Base-by-base conservation (phyloP, 2,329 filamentous ascomycete species). In the Paecilomyces sp. region DNA sequence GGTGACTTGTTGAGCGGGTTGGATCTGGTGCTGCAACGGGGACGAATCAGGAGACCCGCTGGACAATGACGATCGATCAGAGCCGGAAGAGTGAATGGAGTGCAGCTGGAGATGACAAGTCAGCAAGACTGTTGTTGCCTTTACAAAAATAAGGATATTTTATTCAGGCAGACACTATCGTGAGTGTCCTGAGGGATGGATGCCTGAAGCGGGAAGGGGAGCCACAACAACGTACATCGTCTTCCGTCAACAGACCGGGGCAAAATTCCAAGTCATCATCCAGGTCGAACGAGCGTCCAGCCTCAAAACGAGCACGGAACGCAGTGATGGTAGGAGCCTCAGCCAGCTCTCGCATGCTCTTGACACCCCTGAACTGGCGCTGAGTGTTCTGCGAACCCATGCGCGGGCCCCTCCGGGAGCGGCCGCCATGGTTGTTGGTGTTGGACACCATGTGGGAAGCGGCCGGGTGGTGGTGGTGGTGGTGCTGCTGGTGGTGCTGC, bases 191-290 rank as follows among this genome's bases (percentile, higher is more conserved):
- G 56, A 30, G 18, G 28, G 34, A 57, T 13, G 24, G 56, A 9
- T 9, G 28, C 54, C 15, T 33, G 55, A 60, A 58, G 41, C 53
- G 25, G 34, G 56, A 33, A 55, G 51, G 33, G 56, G 52, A 64
- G 25, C 25, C 25, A 11, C 31, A 33, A 11, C 31, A 33, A 77
- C 76, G 71, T 87, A 96, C 92, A 86, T 96, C 92, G 77, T 85
- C 92, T 79, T 97, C 92, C 36, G 92, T 96, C 80, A 97, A 82
- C 67, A 97, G 84, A 74, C 88, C 87, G 64, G 93, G 93, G 78
- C 92, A 97, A 77, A 97, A 97, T 76, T 96, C 89, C 79, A 96
- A 84, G 74, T 97, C 93, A 74, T 97, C 93, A 71, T 97, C 93
- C 63, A 97, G 83, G 68, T 97, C 93, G 71, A 97, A 97, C 9